Percentiles rank a stretch among this genome's conserved stretches.
These are phyloP conservation scores for Zygnema circumcarinatum DNA, from an alignment of 139 green algal genomes.

Conservation along the genomic window DNA sequence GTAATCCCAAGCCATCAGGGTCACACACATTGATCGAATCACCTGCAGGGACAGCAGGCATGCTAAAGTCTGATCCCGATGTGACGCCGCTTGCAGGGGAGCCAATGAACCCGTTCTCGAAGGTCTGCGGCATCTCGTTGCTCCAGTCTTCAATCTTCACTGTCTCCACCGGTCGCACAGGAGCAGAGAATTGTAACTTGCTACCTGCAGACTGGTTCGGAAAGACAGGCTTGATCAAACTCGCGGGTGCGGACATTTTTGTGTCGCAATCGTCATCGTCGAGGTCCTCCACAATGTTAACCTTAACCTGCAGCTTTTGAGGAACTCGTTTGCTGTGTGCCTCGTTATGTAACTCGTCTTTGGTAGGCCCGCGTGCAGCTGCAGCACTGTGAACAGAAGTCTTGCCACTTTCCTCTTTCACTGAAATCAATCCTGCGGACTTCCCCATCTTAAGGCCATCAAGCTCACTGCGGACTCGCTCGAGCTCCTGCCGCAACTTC, in stretches of 20 bases:
- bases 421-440: not conserved
- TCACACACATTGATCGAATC: not conserved
- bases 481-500: not conserved
- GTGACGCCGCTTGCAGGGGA: not conserved
- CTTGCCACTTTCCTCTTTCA: not conserved
- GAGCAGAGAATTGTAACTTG: not conserved
- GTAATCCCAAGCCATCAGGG: not conserved
- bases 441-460: not conserved
- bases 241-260: not conserved
- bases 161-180: not conserved
- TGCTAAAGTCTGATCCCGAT: not conserved
- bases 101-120: not conserved
- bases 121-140: not conserved
- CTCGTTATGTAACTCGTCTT: not conserved
- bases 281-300: not conserved
- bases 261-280: not conserved
- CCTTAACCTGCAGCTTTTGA: not conserved
- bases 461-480: not conserved
- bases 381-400: not conserved
- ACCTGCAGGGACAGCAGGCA: not conserved
- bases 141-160: not conserved
- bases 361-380: not conserved
- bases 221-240: not conserved
- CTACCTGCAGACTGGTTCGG: not conserved
- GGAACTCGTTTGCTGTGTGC: not conserved